phyloP scores from a whole-genome alignment of 257 asterid species.

The Cruciata laevipes region DNA sequence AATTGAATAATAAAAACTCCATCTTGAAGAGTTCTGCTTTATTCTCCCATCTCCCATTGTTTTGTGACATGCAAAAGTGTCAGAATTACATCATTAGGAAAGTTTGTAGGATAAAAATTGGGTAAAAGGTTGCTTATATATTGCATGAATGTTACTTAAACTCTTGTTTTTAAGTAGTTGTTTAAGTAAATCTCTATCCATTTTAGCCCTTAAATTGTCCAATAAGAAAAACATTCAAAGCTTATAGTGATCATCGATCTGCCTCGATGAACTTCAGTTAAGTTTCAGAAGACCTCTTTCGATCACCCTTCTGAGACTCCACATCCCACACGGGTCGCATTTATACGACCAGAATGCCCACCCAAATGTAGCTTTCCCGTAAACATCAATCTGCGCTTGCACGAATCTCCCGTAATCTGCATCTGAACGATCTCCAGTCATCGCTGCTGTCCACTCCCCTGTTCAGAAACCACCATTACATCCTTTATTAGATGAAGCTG shows the following conservation, averaged over 20 bases:
- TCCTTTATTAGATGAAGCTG: neutral
- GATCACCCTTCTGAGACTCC: constrained; percentile 45
- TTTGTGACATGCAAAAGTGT: neutral
- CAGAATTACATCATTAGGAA: neutral
- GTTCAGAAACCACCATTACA: neutral
- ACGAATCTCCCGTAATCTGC: constrained; percentile 31
- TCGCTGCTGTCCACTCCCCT: constrained; percentile 19
- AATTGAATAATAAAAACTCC: constrained; percentile 8
- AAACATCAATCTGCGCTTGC: constrained; percentile 24
- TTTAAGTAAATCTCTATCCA: neutral
- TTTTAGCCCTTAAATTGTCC: neutral
- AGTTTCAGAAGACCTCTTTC: constrained; percentile 14
- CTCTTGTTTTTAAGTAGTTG: neutral
- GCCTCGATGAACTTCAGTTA: neutral
- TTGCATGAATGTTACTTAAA: neutral
- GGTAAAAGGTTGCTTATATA: neutral
- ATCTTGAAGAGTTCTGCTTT: neutral
- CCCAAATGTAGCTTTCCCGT: constrained; percentile 42
- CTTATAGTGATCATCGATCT: neutral
- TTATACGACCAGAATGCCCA: constrained; percentile 55
- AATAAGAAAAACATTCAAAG: neutral
- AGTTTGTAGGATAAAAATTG: neutral
- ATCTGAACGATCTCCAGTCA: constrained; percentile 4
- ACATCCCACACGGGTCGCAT: constrained; percentile 24
- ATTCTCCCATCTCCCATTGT: neutral